phyloP scores from a whole-genome alignment of 352 stramenopile genomes.

The Pythium folliculosum region DNA sequence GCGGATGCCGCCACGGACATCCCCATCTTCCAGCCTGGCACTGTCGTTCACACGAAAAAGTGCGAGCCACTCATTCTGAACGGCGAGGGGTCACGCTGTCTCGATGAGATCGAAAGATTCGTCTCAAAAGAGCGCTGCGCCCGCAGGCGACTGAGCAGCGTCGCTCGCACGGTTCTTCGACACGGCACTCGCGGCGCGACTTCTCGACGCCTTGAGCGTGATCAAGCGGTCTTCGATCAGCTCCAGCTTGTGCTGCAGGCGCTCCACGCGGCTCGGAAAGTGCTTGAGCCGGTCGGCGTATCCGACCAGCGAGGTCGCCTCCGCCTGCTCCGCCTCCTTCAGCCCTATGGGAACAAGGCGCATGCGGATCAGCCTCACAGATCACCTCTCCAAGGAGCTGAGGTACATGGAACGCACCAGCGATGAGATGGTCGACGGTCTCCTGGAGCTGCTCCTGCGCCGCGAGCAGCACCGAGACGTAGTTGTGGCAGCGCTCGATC shows the following conservation, averaged over 20 bases:
- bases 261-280: conserved; percentile 67
- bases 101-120: neutral
- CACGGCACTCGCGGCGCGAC: conserved; percentile 33
- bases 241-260: conserved; percentile 68
- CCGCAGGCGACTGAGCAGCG: neutral
- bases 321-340: conserved; percentile 61
- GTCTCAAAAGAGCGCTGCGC: conserved; percentile 51
- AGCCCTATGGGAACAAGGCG: conserved; percentile 35
- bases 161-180: conserved; percentile 32
- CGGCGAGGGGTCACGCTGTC: neutral
- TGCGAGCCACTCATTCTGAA: neutral
- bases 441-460: conserved; percentile 74
- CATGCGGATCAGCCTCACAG: neutral
- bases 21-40: neutral
- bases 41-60: neutral
- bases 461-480: conserved; percentile 67
- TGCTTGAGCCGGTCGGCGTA: conserved; percentile 74
- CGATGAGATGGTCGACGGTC: conserved; percentile 63
- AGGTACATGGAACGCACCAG: conserved; percentile 33
- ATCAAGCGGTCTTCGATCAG: conserved; percentile 67
- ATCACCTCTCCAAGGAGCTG: neutral
- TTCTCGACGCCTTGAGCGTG: conserved; percentile 55
- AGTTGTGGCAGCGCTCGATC: conserved; percentile 77
- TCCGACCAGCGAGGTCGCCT: conserved; percentile 54
- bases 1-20: neutral